Conservation (phyloP, 805 yeast genomes). For the Kuraishia ogatae region DNA sequence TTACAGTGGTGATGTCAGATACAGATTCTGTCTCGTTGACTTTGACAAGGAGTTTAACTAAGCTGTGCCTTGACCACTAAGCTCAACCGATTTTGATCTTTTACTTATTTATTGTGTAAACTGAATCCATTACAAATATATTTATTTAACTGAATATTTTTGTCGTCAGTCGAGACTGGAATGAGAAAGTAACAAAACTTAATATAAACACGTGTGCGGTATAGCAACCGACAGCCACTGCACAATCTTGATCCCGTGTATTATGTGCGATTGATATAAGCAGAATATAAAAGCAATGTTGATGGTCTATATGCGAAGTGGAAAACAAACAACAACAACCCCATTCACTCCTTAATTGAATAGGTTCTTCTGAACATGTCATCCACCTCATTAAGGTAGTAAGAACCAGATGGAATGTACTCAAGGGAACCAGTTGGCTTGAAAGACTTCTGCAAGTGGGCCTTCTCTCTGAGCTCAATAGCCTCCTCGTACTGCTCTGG, state of each 20-base stretch:
- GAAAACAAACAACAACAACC: conserved; percentile 7
- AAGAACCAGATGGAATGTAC: conserved; percentile 62
- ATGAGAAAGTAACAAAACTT: neutral
- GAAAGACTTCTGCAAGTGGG: conserved; percentile 74
- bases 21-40: conserved; percentile 44
- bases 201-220: no score
- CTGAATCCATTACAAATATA: no score
- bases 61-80: neutral
- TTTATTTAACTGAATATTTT: neutral
- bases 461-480: conserved; percentile 77
- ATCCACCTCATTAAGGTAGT: conserved; percentile 76
- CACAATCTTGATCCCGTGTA: neutral
- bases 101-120: neutral
- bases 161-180: neutral
- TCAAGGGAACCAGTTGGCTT: conserved; percentile 77
- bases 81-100: no score
- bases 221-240: neutral
- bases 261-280: neutral
- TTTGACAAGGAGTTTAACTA: conserved; percentile 21
- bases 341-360: conserved; percentile 50
- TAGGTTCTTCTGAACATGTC: conserved; percentile 85
- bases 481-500: conserved; percentile 82
- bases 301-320: conserved; percentile 11
- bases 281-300: neutral
- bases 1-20: conserved; percentile 40